phyloP scores from a whole-genome alignment of 108 stramenopile genomes.

The Cyclotella kingstonii region DNA sequence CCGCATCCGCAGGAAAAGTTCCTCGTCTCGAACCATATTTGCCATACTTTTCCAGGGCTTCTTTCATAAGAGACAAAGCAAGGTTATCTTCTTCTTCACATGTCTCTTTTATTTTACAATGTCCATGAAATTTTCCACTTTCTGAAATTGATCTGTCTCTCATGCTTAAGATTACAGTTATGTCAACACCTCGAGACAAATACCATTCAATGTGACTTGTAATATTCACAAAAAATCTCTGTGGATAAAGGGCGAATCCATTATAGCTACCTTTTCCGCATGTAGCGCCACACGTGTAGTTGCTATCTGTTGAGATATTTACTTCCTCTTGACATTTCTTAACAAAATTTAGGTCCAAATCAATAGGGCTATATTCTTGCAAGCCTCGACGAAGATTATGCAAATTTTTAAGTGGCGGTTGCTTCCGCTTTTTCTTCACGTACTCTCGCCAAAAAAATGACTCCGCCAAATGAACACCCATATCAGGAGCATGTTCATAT shows the following conservation, averaged over 20 bases:
- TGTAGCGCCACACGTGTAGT: constrained; percentile 6
- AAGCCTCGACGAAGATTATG: constrained; percentile 1
- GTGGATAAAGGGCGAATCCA: constrained; percentile 29
- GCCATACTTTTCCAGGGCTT: constrained; percentile 29
- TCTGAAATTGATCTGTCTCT: constrained; percentile 32
- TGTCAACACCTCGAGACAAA: constrained; percentile 38
- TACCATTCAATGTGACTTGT: constrained; percentile 45
- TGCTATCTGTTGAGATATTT: constrained; percentile 3
- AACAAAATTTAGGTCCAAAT: background rate
- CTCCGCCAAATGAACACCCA: constrained; percentile 15
- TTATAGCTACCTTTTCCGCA: constrained; percentile 14
- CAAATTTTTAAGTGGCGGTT: background rate
- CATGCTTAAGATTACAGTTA: constrained; percentile 25
- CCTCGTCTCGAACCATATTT: constrained; percentile 9
- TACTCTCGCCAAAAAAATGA: constrained; percentile 1
- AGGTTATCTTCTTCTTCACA: constrained; percentile 19
- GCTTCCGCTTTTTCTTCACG: background rate
- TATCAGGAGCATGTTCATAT: constrained; percentile 7
- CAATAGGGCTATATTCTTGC: background rate
- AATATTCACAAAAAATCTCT: constrained; percentile 41
- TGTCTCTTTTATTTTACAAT: constrained; percentile 3
- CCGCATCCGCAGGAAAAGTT: background rate
- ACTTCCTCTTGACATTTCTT: constrained; percentile 11
- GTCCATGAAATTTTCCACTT: constrained; percentile 10
- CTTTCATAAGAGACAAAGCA: constrained; percentile 16